Conservation (phyloP, 345 rosid species). For the Lumnitzera racemosa region DNA sequence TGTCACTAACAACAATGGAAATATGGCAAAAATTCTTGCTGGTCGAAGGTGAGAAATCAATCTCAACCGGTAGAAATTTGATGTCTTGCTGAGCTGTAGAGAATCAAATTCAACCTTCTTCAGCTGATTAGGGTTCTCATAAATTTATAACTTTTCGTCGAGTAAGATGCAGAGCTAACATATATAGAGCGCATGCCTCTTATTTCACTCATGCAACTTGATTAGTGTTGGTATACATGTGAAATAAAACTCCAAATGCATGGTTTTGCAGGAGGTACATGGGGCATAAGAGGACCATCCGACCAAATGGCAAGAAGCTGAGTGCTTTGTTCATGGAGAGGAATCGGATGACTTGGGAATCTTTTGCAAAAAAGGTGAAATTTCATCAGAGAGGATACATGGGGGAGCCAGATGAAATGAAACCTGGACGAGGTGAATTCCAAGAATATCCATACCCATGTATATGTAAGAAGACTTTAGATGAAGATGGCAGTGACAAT, state of each 20-base stretch:
- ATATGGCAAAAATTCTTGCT: slow-evolving; percentile 98
- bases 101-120: too few species aligned
- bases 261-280: slow-evolving; percentile 61
- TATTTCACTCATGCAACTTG: too few species aligned
- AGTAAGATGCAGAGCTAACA: too few species aligned
- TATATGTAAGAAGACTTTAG: slow-evolving; percentile 56
- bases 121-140: too few species aligned
- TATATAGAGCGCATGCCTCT: too few species aligned
- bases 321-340: slow-evolving; percentile 68
- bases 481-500: slow-evolving; percentile 15
- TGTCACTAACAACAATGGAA: slow-evolving; percentile 92
- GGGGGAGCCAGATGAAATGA: slow-evolving; percentile 95
- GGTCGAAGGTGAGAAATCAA: slow-evolving; percentile 75
- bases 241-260: too few species aligned
- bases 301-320: slow-evolving; percentile 88
- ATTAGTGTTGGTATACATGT: too few species aligned
- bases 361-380: slow-evolving; percentile 75
- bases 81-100: too few species aligned
- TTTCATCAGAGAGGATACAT: slow-evolving; percentile 85
- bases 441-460: slow-evolving; percentile 85
- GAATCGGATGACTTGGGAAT: slow-evolving; percentile 65
- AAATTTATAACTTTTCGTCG: too few species aligned
- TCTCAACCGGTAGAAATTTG: too few species aligned
- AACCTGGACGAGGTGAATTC: slow-evolving; percentile 82
- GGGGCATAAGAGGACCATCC: slow-evolving; percentile 94